Evolutionary conservation across 2,329 filamentous ascomycete species (phyloP).

Genomic region (Cladophialophora psammophila): DNA sequence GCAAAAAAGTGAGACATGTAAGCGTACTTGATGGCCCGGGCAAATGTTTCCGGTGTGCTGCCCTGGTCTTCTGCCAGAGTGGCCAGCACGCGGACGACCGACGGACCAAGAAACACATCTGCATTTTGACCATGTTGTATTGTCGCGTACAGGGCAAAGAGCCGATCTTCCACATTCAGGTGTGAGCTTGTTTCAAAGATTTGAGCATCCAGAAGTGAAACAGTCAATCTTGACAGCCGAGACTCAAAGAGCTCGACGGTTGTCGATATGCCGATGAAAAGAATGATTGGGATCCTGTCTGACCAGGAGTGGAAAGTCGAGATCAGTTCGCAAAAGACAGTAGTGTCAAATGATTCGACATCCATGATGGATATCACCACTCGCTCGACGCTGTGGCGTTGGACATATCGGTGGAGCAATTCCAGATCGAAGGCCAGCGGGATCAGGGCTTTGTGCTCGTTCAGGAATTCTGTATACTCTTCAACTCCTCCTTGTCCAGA

Average conservation of each 20-base stretch:
- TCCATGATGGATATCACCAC: slow-evolving; percentile 55
- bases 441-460: slow-evolving; percentile 50
- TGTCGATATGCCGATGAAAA: slow-evolving; percentile 68
- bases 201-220: slow-evolving; percentile 61
- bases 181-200: slow-evolving; percentile 57
- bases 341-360: slow-evolving; percentile 56
- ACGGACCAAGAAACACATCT: slow-evolving; percentile 59
- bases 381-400: slow-evolving; percentile 47
- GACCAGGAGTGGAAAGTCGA: slow-evolving; percentile 63
- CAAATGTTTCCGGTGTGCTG: slow-evolving; percentile 64
- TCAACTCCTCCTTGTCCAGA: slow-evolving; percentile 51
- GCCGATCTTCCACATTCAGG: slow-evolving; percentile 45
- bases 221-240: slow-evolving; percentile 61
- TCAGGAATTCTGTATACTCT: slow-evolving; percentile 49
- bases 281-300: slow-evolving; percentile 66
- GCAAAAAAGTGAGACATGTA: slow-evolving; percentile 71
- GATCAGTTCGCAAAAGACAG: slow-evolving; percentile 54
- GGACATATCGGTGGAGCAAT: slow-evolving; percentile 52
- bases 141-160: slow-evolving; percentile 47
- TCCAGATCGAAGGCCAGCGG: slow-evolving; percentile 56
- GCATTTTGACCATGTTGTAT: slow-evolving; percentile 50
- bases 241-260: slow-evolving; percentile 68
- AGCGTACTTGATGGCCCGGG: slow-evolving; percentile 64
- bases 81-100: slow-evolving; percentile 59
- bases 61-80: slow-evolving; percentile 66